Evolutionary conservation across 257 asterid species (phyloP).

Genomic region (Perilla frutescens): DNA sequence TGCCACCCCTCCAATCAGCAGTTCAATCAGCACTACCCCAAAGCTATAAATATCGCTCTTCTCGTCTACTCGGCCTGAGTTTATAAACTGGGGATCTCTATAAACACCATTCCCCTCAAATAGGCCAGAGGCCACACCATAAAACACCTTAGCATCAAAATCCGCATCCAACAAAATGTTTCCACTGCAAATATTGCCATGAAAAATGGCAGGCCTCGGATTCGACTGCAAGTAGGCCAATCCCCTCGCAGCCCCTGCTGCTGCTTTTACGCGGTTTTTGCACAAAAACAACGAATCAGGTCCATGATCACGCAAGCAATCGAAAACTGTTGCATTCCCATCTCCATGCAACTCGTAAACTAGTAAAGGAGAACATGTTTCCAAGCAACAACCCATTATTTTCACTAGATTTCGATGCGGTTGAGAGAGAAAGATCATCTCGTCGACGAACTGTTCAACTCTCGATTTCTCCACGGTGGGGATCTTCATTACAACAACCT

Average conservation of each 20-base stretch:
- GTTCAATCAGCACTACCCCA: conserved; percentile 10
- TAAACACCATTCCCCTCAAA: not conserved
- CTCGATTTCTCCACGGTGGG: not conserved
- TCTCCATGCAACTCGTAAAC: conserved; percentile 29
- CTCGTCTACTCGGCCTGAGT: not conserved
- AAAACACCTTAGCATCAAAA: conserved; percentile 17
- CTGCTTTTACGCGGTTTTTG: conserved; percentile 9
- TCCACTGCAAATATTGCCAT: conserved; percentile 6
- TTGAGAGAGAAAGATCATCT: conserved; percentile 19
- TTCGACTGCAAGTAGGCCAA: conserved; percentile 25
- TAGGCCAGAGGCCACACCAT: not conserved
- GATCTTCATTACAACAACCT: conserved; percentile 14
- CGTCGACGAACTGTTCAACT: conserved; percentile 13
- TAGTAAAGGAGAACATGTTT: conserved; percentile 3
- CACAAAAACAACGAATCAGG: not conserved
- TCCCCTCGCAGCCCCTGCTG: conserved; percentile 28
- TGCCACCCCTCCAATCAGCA: not conserved
- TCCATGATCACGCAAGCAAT: not conserved
- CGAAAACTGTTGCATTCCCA: not conserved
- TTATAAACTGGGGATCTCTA: not conserved
- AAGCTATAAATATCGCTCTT: conserved; percentile 7
- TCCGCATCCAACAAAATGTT: conserved; percentile 14
- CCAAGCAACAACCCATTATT: conserved; percentile 27
- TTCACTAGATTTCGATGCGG: conserved; percentile 24
- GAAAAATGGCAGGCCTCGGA: not conserved